Conservation (phyloP, 176 grass and related monocot species). For the Rhynchospora pubera region DNA sequence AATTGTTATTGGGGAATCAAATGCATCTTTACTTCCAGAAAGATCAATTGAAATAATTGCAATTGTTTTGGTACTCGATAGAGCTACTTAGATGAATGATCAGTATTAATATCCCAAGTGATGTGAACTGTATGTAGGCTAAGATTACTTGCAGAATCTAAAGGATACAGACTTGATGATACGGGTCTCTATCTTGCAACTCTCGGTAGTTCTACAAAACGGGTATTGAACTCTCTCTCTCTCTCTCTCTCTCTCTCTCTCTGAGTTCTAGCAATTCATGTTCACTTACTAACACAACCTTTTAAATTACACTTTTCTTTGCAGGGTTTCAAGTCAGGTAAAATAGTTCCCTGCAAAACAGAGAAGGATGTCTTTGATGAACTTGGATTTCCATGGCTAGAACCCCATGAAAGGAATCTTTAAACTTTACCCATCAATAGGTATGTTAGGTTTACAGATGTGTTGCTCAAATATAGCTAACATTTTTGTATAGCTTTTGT, state of each 20-base stretch:
- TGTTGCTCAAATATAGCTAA: not conserved
- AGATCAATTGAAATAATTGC: not conserved
- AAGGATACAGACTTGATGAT: slow-evolving; percentile 78
- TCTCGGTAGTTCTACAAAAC: slow-evolving; percentile 46
- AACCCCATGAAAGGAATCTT: slow-evolving; percentile 76
- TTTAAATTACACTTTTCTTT: not conserved
- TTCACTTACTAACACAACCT: not conserved
- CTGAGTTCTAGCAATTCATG: too few relatives aligned
- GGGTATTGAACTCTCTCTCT: slow-evolving; percentile 24
- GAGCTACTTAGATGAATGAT: not conserved
- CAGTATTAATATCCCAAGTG: not conserved
- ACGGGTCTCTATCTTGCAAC: slow-evolving; percentile 79
- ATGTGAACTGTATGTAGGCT: slow-evolving; percentile 47
- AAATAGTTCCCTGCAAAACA: slow-evolving; percentile 51
- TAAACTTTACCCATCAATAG: not conserved
- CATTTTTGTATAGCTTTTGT: slow-evolving; percentile 9
- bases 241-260: not conserved
- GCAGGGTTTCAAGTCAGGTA: slow-evolving; percentile 53
- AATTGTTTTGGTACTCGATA: not conserved
- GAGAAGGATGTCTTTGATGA: slow-evolving; percentile 86
- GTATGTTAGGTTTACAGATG: not conserved
- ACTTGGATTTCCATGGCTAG: slow-evolving; percentile 77
- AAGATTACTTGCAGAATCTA: slow-evolving; percentile 77
- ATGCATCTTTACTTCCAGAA: not conserved
- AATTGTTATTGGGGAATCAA: not conserved